phyloP scores from a whole-genome alignment of 2,329 filamentous ascomycete species.

The Diaporthe sp. region DNA sequence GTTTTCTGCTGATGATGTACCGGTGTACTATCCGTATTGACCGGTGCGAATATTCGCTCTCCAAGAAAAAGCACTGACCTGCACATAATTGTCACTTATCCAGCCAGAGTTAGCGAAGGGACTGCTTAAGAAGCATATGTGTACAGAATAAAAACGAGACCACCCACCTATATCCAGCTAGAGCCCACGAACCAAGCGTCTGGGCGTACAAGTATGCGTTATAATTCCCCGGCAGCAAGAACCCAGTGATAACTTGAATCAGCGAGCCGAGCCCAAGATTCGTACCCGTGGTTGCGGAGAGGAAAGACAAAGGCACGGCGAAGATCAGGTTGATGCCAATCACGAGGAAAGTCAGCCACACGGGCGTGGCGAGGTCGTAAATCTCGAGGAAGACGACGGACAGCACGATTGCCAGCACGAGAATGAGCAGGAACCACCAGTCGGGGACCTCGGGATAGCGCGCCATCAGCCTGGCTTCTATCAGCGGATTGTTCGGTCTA shows the following conservation, averaged over 20 bases:
- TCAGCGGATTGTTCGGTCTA: background rate
- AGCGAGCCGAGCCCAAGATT: constrained; percentile 58
- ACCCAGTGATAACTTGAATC: constrained; percentile 59
- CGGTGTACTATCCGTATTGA: no score
- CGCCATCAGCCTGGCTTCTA: constrained; percentile 52
- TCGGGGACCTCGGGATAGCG: constrained; percentile 59
- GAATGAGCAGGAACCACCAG: constrained; percentile 58
- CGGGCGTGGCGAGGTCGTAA: constrained; percentile 50
- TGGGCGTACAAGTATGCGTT: constrained; percentile 56
- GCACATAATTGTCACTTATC: constrained; percentile 52
- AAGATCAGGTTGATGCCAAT: constrained; percentile 57
- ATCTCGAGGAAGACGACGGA: constrained; percentile 51
- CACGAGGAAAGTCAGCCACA: constrained; percentile 51
- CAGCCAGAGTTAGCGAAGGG: no score
- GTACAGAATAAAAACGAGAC: no score
- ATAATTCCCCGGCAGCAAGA: constrained; percentile 53
- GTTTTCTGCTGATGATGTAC: no score
- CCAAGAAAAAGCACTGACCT: background rate
- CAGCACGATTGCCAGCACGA: constrained; percentile 46
- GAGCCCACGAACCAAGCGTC: constrained; percentile 56
- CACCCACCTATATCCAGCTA: constrained; percentile 53
- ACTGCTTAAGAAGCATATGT: background rate
- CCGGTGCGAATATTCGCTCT: no score
- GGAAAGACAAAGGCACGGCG: constrained; percentile 58
- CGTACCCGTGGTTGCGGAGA: constrained; percentile 60